A percentile compares a stretch with the other conserved stretches of the same genome.
phyloP scores from a whole-genome alignment of 2,329 filamentous ascomycete species.

The Calycina herbarum region DNA sequence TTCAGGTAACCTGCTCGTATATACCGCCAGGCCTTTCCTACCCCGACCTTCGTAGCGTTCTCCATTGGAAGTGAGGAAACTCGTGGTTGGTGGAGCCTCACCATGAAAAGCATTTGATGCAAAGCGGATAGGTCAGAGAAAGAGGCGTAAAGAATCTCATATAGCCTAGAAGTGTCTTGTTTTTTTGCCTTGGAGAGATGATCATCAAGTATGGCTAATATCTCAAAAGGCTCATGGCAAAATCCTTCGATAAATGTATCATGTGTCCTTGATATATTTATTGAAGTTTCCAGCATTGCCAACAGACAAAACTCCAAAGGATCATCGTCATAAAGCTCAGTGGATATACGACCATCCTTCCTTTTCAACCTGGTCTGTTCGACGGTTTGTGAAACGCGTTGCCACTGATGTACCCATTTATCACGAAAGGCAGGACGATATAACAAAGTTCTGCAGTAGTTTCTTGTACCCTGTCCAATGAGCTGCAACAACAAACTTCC shows the following conservation, averaged over 20 bases:
- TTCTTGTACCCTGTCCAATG: background rate
- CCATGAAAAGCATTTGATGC: background rate
- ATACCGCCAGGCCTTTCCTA: background rate
- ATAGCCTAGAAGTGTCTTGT: background rate
- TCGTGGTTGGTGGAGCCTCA: background rate
- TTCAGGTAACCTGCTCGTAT: background rate
- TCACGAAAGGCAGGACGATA: background rate
- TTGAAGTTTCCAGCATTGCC: background rate
- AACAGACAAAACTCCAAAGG: background rate
- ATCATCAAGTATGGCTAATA: background rate
- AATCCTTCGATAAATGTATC: too few species aligned
- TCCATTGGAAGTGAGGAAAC: background rate
- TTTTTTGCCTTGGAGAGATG: background rate
- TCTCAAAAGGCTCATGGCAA: background rate
- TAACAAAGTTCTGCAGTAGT: too few species aligned
- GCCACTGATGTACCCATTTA: background rate
- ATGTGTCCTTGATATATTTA: background rate
- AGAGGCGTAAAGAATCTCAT: background rate
- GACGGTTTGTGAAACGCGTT: background rate
- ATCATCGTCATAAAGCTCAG: background rate
- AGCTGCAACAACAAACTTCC: constrained; percentile 4
- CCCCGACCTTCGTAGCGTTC: background rate
- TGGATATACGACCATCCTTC: background rate
- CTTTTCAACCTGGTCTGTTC: background rate
- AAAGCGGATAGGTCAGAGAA: constrained; percentile 1